These are phyloP conservation scores for Casuarina cunninghamiana DNA, from an alignment of 306 rosid genomes.

Conservation along the genomic window DNA sequence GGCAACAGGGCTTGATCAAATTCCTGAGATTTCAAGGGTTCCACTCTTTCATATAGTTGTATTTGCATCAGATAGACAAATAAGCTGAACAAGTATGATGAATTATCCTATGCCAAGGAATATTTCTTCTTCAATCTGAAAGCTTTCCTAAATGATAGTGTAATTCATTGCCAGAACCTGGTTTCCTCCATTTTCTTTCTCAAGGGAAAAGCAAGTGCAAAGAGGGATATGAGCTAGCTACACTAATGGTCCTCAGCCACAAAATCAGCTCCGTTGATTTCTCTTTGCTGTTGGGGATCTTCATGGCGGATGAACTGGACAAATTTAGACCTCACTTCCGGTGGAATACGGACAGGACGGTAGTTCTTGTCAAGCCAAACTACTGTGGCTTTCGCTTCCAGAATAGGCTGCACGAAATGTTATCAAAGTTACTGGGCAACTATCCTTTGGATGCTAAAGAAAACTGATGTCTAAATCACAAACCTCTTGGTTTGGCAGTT, in stretches of 20 bases:
- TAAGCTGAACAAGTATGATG: neutral
- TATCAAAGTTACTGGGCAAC: conserved; percentile 27
- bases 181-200: neutral
- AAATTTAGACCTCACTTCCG: conserved; percentile 62
- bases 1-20: neutral
- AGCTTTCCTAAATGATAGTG: neutral
- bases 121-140: neutral
- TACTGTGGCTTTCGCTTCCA: conserved; percentile 81
- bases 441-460: conserved; percentile 1
- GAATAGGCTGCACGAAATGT: conserved; percentile 53
- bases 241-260: conserved; percentile 15
- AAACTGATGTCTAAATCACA: conserved; percentile 4
- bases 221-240: conserved; percentile 6
- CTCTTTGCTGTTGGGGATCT: conserved; percentile 28
- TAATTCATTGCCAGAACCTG: neutral
- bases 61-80: neutral
- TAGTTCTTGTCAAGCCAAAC: conserved; percentile 84
- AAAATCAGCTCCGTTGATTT: conserved; percentile 1
- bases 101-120: neutral
- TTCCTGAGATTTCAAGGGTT: neutral
- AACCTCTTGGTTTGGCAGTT: conserved; percentile 86
- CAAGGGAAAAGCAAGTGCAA: neutral
- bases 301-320: conserved; percentile 45
- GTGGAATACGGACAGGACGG: conserved; percentile 73
- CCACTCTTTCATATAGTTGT: neutral